Evolutionary conservation across 1,139 yeast genomes (phyloP), one percentile per base, ranked within the genome.

Genomic region (Nakaseomyces sp.): DNA sequence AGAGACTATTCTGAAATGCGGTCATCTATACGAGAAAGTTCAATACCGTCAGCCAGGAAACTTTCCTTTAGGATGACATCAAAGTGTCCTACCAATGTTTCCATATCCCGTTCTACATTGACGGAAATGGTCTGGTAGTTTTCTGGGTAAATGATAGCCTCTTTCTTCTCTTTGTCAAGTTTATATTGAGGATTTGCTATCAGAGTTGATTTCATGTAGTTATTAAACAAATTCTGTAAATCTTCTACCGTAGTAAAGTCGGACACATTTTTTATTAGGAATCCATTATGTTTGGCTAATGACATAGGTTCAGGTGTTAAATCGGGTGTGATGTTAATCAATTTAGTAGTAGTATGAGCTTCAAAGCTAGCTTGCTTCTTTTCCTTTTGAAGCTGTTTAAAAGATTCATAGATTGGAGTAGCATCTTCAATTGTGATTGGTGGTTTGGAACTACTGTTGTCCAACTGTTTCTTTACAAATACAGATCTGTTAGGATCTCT

Each of bases 401-500:
- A 54, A 1, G 59, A 52, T 37, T 60, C 56, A 13, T 54, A 53
- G 20, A 66, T 45, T 2, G 64, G 57, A 16, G 56, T 41, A 1
- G 68, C 66, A 39, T 67, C 71, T 18, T 47, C 50, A 17, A 62
- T 46, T 4, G 54, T 43, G 10, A 71, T 47, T 1, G 52, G 45
- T 30, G 71, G 62, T 28, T 51, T 54, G 2, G 69, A 68, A 5
- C 62, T 50, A 3, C 48, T 52, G 0, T 77, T 58, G 9, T 46
- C 45, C 50, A 46, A 58, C 5, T 53, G 58, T 40, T 70, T 66
- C 45, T 74, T 76, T 12, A 87, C 70, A 48, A 76, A 81, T 0
- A 86, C 89, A 12, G 81, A 76, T 50, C 95, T 65, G 45, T 77
- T 71, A 0, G 96, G 95, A 51, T 86, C 96, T 2, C 75, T 75